phyloP scores from a whole-genome alignment of 2,329 filamentous ascomycete species.

The Proliferodiscus dingleyae region DNA sequence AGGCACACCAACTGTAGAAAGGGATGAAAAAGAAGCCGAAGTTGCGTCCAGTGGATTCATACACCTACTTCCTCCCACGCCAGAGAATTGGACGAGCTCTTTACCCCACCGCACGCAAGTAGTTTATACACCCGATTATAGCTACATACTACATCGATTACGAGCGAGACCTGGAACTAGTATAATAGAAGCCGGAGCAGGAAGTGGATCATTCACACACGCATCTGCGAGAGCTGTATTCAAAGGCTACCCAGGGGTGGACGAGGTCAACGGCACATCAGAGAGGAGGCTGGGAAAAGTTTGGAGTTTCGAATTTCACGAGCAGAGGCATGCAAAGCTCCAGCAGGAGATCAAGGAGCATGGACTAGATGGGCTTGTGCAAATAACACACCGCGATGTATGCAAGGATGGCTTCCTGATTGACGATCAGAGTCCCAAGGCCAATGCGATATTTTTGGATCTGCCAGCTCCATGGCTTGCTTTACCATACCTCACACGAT shows the following conservation, averaged over 20 bases:
- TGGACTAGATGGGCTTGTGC: constrained; percentile 58
- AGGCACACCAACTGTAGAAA: constrained; percentile 24
- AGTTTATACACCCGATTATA: constrained; percentile 83
- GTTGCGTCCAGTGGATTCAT: constrained; percentile 65
- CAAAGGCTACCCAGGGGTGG: constrained; percentile 56
- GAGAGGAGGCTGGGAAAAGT: constrained; percentile 57
- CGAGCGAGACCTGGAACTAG: constrained; percentile 66
- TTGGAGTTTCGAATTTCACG: constrained; percentile 79
- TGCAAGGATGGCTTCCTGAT: constrained; percentile 70
- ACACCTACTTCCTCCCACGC: constrained; percentile 73
- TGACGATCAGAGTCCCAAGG: constrained; percentile 50
- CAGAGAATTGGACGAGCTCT: constrained; percentile 76
- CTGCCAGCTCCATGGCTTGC: constrained; percentile 78
- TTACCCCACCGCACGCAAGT: constrained; percentile 80
- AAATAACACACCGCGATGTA: constrained; percentile 73
- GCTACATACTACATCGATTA: constrained; percentile 74
- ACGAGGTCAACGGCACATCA: constrained; percentile 29
- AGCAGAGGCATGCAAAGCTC: constrained; percentile 65
- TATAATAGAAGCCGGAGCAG: constrained; percentile 76
- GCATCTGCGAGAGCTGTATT: constrained; percentile 72
- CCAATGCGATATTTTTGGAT: constrained; percentile 72
- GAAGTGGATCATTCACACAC: constrained; percentile 80
- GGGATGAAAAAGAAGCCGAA: constrained; percentile 44
- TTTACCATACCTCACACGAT: constrained; percentile 67
- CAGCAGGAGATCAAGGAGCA: constrained; percentile 65